Evolutionary conservation across 1,284 basidiomycete species (phyloP).

Genomic region (Tylopilus sp.): DNA sequence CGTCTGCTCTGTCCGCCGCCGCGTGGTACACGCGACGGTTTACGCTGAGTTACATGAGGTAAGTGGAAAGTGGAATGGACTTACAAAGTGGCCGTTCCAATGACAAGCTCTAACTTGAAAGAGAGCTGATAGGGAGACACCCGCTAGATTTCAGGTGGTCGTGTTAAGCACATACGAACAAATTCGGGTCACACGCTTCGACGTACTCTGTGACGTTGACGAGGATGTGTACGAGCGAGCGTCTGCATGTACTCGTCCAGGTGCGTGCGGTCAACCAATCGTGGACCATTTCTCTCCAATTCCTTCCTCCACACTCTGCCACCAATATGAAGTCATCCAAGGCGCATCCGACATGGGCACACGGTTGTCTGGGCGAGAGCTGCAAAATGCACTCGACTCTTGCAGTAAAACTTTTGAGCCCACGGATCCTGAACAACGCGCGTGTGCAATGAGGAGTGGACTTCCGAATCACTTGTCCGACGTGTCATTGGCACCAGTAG

Average conservation of each 20-base stretch:
- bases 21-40: constrained; percentile 65
- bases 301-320: background rate
- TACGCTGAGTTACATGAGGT: constrained; percentile 68
- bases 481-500: constrained; percentile 55
- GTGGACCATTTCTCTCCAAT: no score
- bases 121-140: constrained; percentile 4
- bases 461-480: constrained; percentile 54
- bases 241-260: constrained; percentile 65
- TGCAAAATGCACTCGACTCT: constrained; percentile 72
- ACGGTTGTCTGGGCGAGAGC: constrained; percentile 73
- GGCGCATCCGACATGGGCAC: constrained; percentile 79
- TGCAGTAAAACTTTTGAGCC: constrained; percentile 68
- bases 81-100: no score
- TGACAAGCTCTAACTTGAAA: background rate
- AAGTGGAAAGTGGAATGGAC: constrained; percentile 1
- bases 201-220: constrained; percentile 62
- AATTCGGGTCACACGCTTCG: constrained; percentile 60
- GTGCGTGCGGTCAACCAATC: constrained; percentile 41
- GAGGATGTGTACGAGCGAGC: constrained; percentile 71
- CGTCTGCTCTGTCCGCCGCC: constrained; percentile 66
- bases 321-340: constrained; percentile 72
- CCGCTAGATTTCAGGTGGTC: constrained; percentile 61
- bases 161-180: constrained; percentile 75
- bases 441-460: constrained; percentile 12
- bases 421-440: constrained; percentile 64